Evolutionary conservation across 2,329 filamentous ascomycete genomes (phyloP).

Genomic region (Ophiocordyceps sinensis): DNA sequence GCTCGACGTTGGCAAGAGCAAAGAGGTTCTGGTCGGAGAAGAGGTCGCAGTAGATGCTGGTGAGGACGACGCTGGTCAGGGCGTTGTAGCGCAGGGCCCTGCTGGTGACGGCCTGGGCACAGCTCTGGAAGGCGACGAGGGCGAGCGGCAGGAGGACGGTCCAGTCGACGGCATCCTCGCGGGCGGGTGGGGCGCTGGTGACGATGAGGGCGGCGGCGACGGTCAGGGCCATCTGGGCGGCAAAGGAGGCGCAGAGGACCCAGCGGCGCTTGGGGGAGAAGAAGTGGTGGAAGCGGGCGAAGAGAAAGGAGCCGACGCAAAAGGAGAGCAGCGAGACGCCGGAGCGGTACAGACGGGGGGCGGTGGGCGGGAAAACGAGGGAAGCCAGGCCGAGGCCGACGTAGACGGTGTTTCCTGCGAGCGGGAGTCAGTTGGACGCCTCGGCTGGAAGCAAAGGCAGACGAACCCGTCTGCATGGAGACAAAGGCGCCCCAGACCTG

Average conservation of each 20-base stretch:
- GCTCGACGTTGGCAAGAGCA: conserved; percentile 27
- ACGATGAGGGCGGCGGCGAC: conserved; percentile 38
- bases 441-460: not conserved
- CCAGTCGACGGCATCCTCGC: conserved; percentile 35
- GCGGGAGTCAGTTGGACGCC: not conserved
- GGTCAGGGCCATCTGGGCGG: conserved; percentile 35
- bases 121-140: conserved; percentile 61
- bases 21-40: conserved; percentile 49
- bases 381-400: conserved; percentile 58
- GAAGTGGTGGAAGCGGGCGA: conserved; percentile 51
- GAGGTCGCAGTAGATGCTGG: conserved; percentile 69
- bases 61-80: conserved; percentile 65
- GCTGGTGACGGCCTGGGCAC: conserved; percentile 64
- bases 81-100: conserved; percentile 54
- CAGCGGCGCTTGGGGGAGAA: conserved; percentile 48
- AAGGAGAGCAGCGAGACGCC: conserved; percentile 56
- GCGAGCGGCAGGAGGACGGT: conserved; percentile 51
- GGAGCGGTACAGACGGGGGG: conserved; percentile 36
- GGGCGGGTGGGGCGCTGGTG: conserved; percentile 26
- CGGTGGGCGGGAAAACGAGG: conserved; percentile 19
- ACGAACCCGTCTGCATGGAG: conserved; percentile 65
- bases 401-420: conserved; percentile 62
- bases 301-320: conserved; percentile 57
- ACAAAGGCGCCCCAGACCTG: conserved; percentile 70
- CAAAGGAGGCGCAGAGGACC: conserved; percentile 48